Evolutionary conservation across 345 rosid genomes (phyloP), one percentile per base, ranked within the genome.

Genomic region (Bruguiera parviflora): DNA sequence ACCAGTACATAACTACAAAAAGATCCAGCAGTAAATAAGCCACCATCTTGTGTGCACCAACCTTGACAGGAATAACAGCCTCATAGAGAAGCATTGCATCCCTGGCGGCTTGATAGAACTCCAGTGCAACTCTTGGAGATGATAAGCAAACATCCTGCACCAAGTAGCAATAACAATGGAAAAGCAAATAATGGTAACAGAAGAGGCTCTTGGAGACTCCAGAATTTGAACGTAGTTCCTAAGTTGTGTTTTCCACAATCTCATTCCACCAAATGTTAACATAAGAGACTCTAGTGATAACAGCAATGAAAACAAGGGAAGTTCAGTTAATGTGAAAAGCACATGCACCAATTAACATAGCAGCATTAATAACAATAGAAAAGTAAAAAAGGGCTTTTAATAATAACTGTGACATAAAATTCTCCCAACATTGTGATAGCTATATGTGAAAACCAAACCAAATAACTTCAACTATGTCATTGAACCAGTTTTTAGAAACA

Each of bases 61-160:
- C 99, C 98, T 87, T 95, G 70, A 92, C 87, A 46, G 98, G 98
- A 79, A 89, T 70, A 79, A 95, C 73, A 73, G 98, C 98, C 78
- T 87, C 99, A 69, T 95, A 95, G 20, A 95, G 88, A 73, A 92
- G 90, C 68, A 95, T 63, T 27, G 83, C 86, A 85, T 92, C 99
- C 78, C 96, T 85, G 63, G 88, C 92, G 78, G 98, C 92, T 63
- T 79, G 84, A 80, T 89, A 92, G 69, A 90, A 84, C 77, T 90
- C 96, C 82, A 85, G 65, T 58, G 96, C 96, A 77, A 95, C 94
- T 76, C 91, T 89, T 53, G 89, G 79, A 68, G 99, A 87, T 35
- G 98, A 90, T 76, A 87, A 80, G 78, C 97, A 90, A 75, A 86
- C 84, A 75, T 90, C 97, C 99, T 95, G 84, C 69, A 79, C 25